These are phyloP conservation scores for Hortiboletus flavorubellus DNA, from an alignment of 768 basidiomycete genomes.

Conservation along the genomic window DNA sequence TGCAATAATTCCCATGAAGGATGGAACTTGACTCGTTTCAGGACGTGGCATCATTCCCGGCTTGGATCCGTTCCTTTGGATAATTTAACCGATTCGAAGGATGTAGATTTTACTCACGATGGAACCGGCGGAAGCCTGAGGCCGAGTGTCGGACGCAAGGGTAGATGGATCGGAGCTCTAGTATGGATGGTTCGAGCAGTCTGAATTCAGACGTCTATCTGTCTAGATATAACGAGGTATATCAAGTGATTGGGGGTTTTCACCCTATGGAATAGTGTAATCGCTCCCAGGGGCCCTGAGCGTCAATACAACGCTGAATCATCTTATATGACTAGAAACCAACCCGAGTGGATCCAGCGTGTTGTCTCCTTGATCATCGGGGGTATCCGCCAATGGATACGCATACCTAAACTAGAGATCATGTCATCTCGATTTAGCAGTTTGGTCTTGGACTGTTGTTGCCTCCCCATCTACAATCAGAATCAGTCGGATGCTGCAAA, in stretches of 20 bases:
- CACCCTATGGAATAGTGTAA: neutral
- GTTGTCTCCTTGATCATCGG: no score
- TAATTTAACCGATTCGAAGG: neutral
- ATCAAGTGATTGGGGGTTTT: neutral
- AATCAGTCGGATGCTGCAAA: no score
- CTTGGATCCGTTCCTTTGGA: neutral
- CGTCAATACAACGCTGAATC: no score
- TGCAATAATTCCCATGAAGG: neutral
- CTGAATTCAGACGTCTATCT: neutral
- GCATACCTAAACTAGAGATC: no score
- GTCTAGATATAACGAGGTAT: neutral
- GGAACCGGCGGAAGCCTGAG: no score
- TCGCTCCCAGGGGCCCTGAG: no score
- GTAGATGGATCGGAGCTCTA: neutral
- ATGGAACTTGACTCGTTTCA: neutral
- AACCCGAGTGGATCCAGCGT: no score
- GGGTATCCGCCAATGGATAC: no score
- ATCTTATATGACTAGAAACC: no score
- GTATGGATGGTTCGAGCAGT: neutral
- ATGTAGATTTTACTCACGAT: neutral
- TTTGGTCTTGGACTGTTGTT: no score
- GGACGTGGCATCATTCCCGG: neutral
- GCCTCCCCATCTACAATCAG: no score
- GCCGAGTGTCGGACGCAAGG: neutral
- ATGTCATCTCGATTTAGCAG: no score